Conservation (phyloP, 148 eudicot genomes). For the Rhododendron ferrugineum region DNA sequence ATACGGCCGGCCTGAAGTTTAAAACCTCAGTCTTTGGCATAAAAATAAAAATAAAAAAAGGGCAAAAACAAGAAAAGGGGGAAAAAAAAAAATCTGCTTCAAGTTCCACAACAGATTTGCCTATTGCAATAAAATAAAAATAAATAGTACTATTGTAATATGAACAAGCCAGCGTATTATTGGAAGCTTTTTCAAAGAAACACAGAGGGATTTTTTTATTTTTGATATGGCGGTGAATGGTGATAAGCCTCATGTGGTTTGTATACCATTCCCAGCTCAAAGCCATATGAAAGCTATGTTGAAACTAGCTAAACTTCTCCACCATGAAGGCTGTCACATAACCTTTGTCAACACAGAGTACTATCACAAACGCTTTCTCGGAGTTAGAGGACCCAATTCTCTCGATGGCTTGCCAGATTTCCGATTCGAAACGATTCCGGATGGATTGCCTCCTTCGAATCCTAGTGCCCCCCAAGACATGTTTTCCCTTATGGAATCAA, state of each 20-base stretch:
- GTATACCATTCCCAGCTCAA: slow-evolving; percentile 16
- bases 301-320: slow-evolving; percentile 14
- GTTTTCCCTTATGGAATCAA: neutral
- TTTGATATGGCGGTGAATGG: neutral
- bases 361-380: slow-evolving; percentile 10
- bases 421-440: slow-evolving; percentile 18
- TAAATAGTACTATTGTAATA: no score
- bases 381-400: neutral
- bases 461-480: neutral
- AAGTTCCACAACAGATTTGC: no score
- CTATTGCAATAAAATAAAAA: no score
- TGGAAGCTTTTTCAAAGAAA: no score
- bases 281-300: slow-evolving; percentile 17
- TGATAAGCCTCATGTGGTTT: slow-evolving; percentile 4
- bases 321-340: slow-evolving; percentile 9
- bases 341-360: slow-evolving; percentile 16
- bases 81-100: no score
- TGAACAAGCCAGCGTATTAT: neutral
- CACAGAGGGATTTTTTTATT: neutral
- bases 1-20: no score
- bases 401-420: slow-evolving; percentile 11
- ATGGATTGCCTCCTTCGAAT: slow-evolving; percentile 14
- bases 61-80: no score
- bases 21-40: no score
- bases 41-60: no score